These are phyloP conservation scores for Penstemon newberryi DNA, from an alignment of 257 asterid genomes.

Conservation along the genomic window DNA sequence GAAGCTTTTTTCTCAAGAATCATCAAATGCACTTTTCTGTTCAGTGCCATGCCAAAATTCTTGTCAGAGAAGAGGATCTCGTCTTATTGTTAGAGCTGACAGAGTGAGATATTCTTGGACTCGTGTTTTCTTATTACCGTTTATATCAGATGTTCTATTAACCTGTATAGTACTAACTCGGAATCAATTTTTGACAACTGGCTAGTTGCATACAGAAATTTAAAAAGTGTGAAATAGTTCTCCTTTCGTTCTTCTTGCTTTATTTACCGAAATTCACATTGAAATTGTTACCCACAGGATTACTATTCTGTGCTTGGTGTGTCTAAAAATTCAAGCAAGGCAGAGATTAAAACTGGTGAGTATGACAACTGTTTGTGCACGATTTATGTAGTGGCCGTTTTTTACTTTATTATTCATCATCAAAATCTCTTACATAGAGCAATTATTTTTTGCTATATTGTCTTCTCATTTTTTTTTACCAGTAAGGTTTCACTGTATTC, in stretches of 20 bases:
- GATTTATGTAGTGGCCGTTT: too few species aligned
- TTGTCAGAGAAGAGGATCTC: conserved; percentile 56
- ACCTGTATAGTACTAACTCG: too few species aligned
- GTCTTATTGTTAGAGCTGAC: conserved; percentile 81
- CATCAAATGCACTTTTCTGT: conserved; percentile 53
- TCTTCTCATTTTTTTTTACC: not conserved
- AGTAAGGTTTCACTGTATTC: not conserved
- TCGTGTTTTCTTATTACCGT: not conserved
- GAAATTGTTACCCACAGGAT: conserved; percentile 56
- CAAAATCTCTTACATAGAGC: too few species aligned
- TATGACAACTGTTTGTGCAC: not conserved
- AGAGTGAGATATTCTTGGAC: conserved; percentile 48
- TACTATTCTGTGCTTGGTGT: conserved; percentile 91
- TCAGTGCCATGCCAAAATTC: conserved; percentile 42
- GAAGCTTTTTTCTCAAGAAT: conserved; percentile 54
- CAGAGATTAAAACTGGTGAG: conserved; percentile 93
- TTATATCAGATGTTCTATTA: not conserved
- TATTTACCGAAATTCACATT: conserved; percentile 5
- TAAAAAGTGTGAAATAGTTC: not conserved
- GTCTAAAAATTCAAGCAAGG: conserved; percentile 77
- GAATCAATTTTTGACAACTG: not conserved
- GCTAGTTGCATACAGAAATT: not conserved
- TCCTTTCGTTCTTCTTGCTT: conserved; percentile 20
- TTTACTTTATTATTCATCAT: too few species aligned
- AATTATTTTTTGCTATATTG: too few species aligned